Percentiles rank a stretch among this genome's conserved stretches.
Evolutionary conservation across 1,139 yeast genomes (phyloP).

Genomic region (Zygotorulaspora mrakii): DNA sequence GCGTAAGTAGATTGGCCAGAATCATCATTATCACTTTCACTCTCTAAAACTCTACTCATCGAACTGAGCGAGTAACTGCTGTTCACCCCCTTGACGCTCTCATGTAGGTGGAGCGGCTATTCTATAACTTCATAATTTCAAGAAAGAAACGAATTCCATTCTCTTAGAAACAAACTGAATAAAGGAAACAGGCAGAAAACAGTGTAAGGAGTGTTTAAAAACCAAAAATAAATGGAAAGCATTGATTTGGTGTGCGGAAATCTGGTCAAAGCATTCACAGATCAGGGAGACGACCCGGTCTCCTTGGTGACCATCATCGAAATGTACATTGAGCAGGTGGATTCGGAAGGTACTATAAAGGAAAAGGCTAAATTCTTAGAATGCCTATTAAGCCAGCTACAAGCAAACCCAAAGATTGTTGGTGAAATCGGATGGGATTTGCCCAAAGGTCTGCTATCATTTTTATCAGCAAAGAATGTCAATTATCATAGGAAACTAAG

Average conservation of each 20-base stretch:
- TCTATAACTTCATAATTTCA: too few species aligned
- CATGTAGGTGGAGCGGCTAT: too few species aligned
- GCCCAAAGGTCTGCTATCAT: conserved; percentile 58
- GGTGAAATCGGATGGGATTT: conserved; percentile 83
- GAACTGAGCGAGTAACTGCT: not conserved
- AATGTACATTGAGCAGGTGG: conserved; percentile 22
- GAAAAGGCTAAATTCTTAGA: conserved; percentile 48
- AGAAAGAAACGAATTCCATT: too few species aligned
- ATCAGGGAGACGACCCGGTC: conserved; percentile 22
- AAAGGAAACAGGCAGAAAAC: too few species aligned
- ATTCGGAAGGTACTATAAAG: conserved; percentile 26
- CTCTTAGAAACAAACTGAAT: too few species aligned
- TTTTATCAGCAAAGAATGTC: conserved; percentile 30
- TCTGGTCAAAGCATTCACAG: conserved; percentile 18
- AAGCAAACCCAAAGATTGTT: conserved; percentile 17
- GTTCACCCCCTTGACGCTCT: too few species aligned
- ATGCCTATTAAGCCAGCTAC: conserved; percentile 37
- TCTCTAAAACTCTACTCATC: conserved; percentile 29
- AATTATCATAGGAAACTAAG: conserved; percentile 17
- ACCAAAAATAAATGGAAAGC: conserved; percentile 15
- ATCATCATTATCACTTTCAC: conserved; percentile 30
- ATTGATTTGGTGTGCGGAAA: conserved; percentile 16
- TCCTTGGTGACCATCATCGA: conserved; percentile 27
- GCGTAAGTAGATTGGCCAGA: conserved; percentile 16
- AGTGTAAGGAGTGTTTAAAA: not conserved